Conservation (phyloP, 2,329 filamentous ascomycete genomes). For the Colletotrichum sansevieriae region DNA sequence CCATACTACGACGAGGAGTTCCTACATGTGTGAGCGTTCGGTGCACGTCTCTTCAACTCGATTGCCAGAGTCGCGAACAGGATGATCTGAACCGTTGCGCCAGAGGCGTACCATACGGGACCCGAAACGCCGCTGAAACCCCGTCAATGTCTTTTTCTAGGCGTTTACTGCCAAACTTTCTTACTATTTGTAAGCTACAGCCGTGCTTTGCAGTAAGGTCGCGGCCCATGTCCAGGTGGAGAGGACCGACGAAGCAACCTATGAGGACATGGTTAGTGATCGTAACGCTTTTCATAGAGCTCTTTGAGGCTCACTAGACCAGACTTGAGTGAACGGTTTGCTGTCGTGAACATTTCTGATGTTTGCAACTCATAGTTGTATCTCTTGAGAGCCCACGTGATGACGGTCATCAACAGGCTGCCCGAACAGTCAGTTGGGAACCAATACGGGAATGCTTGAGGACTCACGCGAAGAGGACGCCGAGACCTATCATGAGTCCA, state of each 20-base stretch:
- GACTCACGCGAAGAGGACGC: constrained; percentile 38
- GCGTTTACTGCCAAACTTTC: rapidly evolving
- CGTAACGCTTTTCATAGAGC: no score
- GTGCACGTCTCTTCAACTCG: constrained; percentile 86
- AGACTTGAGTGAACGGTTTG: constrained; percentile 88
- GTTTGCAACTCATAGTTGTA: constrained; percentile 80
- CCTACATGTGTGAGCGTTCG: constrained; percentile 81
- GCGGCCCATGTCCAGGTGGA: constrained; percentile 95
- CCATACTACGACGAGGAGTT: rapidly evolving
- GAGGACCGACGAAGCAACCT: constrained; percentile 85
- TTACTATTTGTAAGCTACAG: constrained; percentile 82
- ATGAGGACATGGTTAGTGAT: no score
- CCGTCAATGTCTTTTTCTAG: background rate
- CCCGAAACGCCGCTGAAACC: constrained; percentile 66
- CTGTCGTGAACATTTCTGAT: constrained; percentile 92
- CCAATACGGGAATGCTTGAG: background rate
- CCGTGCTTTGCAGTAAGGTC: constrained; percentile 81
- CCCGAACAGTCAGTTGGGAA: no score
- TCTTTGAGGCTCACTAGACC: constrained; percentile 68
- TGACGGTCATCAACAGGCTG: constrained; percentile 62
- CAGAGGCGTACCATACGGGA: constrained; percentile 71
- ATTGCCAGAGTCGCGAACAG: constrained; percentile 93
- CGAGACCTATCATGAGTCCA: constrained; percentile 41
- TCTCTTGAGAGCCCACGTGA: constrained; percentile 76
- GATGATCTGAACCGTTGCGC: constrained; percentile 89